Evolutionary conservation across 2,329 filamentous ascomycete species (phyloP).

Genomic region (Sclerotinia glacialis): DNA sequence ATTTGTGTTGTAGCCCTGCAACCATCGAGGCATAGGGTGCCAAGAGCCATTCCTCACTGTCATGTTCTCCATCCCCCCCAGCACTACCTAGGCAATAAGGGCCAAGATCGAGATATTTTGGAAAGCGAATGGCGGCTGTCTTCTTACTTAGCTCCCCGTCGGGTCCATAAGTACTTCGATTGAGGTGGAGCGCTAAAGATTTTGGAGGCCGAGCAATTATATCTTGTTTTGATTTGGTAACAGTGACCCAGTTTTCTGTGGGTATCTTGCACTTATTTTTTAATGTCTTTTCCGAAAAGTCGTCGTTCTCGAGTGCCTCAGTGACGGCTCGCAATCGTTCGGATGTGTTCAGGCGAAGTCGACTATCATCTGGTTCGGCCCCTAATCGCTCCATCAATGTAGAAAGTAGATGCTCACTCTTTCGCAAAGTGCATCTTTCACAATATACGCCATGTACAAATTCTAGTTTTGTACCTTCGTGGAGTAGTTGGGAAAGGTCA

Average conservation of each 20-base stretch:
- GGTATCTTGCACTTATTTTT: constrained; percentile 63
- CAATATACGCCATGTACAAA: constrained; percentile 88
- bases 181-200: constrained; percentile 81
- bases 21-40: constrained; percentile 73
- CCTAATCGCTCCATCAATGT: constrained; percentile 47
- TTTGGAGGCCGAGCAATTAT: constrained; percentile 80
- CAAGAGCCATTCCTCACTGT: constrained; percentile 65
- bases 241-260: constrained; percentile 65
- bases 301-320: constrained; percentile 70
- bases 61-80: constrained; percentile 32
- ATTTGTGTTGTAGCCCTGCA: constrained; percentile 50
- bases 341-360: constrained; percentile 40
- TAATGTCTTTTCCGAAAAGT: constrained; percentile 70
- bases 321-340: constrained; percentile 64
- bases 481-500: constrained; percentile 73
- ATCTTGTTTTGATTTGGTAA: constrained; percentile 86
- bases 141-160: constrained; percentile 84
- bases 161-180: constrained; percentile 82
- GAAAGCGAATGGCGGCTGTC: constrained; percentile 73
- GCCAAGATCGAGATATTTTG: constrained; percentile 68
- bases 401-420: constrained; percentile 49
- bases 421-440: constrained; percentile 79
- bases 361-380: constrained; percentile 31
- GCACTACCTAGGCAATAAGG: constrained; percentile 78
- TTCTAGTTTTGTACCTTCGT: constrained; percentile 82